Conservation (phyloP, 768 basidiomycete genomes). For the Boletus barrowsii region DNA sequence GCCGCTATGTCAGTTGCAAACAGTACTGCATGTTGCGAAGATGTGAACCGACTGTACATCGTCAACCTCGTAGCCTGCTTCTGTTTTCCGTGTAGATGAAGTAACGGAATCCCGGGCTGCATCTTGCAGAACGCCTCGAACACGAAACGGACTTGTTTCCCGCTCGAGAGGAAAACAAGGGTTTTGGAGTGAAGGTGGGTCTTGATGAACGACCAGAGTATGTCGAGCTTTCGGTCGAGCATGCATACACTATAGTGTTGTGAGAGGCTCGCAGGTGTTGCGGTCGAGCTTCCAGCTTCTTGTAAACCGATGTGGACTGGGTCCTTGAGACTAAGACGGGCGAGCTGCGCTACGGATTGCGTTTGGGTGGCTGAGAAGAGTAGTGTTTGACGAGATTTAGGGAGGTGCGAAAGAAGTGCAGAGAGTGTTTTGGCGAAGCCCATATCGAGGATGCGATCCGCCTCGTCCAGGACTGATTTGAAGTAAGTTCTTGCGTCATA, state of each 20-base stretch:
- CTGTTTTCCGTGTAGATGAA: constrained; percentile 94
- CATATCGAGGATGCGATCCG: constrained; percentile 95
- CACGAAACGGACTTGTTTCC: constrained; percentile 96
- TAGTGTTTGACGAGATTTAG: constrained; percentile 88
- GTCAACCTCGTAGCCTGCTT: constrained; percentile 86
- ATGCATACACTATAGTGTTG: constrained; percentile 85
- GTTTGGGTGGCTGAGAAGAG: constrained; percentile 98
- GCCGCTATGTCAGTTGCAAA: constrained; percentile 97
- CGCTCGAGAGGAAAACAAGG: constrained; percentile 91
- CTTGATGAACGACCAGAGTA: constrained; percentile 93
- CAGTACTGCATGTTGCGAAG: constrained; percentile 77
- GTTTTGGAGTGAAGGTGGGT: constrained; percentile 88
- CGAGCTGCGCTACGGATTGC: constrained; percentile 81
- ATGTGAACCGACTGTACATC: constrained; percentile 82
- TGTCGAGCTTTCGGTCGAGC: constrained; percentile 85
- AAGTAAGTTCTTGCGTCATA: neutral
- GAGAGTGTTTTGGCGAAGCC: constrained; percentile 88
- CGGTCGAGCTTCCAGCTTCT: constrained; percentile 38
- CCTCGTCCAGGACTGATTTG: constrained; percentile 84
- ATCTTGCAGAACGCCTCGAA: constrained; percentile 95
- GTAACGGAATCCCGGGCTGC: constrained; percentile 90
- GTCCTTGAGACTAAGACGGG: constrained; percentile 82
- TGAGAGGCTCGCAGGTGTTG: constrained; percentile 76
- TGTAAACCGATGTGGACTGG: constrained; percentile 73
- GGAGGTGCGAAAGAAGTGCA: constrained; percentile 89